Evolutionary conservation across 306 rosid genomes (phyloP).

Genomic region (Sindora glabra): DNA sequence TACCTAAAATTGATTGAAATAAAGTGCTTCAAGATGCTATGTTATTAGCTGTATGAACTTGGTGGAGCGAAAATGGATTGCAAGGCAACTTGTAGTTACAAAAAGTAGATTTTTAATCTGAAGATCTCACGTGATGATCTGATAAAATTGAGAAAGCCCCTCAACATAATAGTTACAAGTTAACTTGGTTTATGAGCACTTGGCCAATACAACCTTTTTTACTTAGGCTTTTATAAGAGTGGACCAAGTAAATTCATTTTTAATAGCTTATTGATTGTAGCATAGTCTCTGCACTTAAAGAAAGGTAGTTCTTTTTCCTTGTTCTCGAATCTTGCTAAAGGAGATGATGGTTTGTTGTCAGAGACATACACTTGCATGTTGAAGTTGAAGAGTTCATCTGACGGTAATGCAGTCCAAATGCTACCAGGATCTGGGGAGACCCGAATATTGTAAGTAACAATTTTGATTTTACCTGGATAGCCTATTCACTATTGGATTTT

Average conservation of each 20-base stretch:
- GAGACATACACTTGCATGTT: constrained; percentile 25
- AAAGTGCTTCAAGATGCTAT: neutral
- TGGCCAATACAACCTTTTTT: neutral
- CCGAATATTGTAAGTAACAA: constrained; percentile 19
- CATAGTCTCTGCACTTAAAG: neutral
- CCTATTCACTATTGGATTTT: neutral
- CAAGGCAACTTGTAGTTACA: neutral
- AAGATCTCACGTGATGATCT: neutral
- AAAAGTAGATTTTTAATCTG: neutral
- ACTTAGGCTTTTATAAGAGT: no score
- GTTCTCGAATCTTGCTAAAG: neutral
- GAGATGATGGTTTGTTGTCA: neutral
- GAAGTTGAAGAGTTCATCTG: constrained; percentile 29
- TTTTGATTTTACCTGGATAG: neutral
- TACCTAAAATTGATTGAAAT: neutral
- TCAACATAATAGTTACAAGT: no score
- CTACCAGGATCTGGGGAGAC: constrained; percentile 29
- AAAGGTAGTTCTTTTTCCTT: neutral
- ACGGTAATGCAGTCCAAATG: constrained; percentile 20
- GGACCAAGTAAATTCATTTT: neutral
- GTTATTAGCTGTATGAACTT: neutral
- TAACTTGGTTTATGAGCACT: neutral
- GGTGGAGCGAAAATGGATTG: neutral
- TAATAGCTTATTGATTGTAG: neutral
- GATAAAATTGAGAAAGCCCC: neutral